Evolutionary conservation across 2,329 filamentous ascomycete genomes (phyloP).

Genomic region (Penicillium sp.): DNA sequence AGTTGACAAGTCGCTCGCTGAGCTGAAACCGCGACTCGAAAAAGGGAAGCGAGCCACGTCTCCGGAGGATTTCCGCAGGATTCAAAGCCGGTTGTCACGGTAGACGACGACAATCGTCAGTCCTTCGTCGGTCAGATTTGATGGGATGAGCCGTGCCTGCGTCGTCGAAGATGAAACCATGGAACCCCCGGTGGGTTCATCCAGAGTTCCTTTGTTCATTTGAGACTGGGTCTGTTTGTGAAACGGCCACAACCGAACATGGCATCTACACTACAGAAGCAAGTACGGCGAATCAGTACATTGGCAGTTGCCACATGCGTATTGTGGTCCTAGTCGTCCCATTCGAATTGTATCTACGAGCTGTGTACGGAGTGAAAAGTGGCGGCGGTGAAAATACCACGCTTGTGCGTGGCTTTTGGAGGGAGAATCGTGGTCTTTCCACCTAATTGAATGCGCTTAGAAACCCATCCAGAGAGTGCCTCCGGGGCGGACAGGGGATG

Average conservation of each 20-base stretch:
- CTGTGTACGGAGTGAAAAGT: not conserved
- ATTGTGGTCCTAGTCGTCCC: not conserved
- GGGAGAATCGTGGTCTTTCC: not conserved
- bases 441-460: not conserved
- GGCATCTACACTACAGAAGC: not conserved
- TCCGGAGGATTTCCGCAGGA: not conserved
- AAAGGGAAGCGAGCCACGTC: not conserved
- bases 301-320: no score
- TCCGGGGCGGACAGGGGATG: not conserved
- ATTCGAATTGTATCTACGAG: not conserved
- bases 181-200: slow-evolving; percentile 4
- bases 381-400: no score
- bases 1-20: not conserved
- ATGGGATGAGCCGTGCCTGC: not conserved
- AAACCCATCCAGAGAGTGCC: not conserved
- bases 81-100: not conserved
- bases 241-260: not conserved
- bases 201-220: slow-evolving; percentile 7
- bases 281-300: not conserved
- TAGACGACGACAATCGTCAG: not conserved
- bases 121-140: not conserved
- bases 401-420: no score
- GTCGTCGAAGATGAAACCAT: slow-evolving; percentile 14
- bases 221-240: not conserved
- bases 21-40: not conserved